Evolutionary conservation across 139 green algal species (phyloP).

Genomic region (Coelastrella sp.): DNA sequence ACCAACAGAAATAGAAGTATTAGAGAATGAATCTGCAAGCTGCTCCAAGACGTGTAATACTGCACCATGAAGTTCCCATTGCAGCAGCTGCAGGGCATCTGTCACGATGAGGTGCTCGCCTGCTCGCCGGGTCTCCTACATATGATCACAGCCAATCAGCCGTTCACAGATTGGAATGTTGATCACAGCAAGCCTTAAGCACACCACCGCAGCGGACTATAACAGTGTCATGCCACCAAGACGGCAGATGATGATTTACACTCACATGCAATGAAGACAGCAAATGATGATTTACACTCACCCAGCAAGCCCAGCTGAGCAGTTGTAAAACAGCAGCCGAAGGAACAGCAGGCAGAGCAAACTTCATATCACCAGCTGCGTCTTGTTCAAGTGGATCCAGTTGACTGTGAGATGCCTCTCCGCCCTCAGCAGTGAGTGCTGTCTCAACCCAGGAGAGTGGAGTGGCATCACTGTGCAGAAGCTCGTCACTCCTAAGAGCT

Average conservation of each 20-base stretch:
- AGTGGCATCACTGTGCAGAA: conserved; percentile 53
- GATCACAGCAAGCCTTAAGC: no score
- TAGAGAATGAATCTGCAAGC: background rate
- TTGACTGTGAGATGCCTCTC: background rate
- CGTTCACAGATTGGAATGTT: no score
- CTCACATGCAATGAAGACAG: no score
- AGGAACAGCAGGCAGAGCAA: conserved; percentile 81
- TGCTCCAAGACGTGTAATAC: conserved; percentile 43
- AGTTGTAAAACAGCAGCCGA: conserved; percentile 66
- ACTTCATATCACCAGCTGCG: conserved; percentile 67
- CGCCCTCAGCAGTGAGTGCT: conserved; percentile 4
- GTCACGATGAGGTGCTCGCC: conserved; percentile 70
- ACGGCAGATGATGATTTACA: no score
- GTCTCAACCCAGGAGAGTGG: conserved; percentile 78
- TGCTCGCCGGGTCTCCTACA: conserved; percentile 68
- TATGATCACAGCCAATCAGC: background rate
- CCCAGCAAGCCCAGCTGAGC: conserved; percentile 65
- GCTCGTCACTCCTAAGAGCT: conserved; percentile 57
- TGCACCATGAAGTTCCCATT: conserved; percentile 78
- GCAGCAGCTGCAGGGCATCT: conserved; percentile 76
- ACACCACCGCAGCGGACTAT: no score
- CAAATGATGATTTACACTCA: no score
- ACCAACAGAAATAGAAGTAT: background rate
- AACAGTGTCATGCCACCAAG: no score
- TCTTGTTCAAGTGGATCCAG: conserved; percentile 54